A percentile compares a stretch with the other conserved stretches of the same genome.
These are phyloP conservation scores for Leccinum subrobustum DNA, from an alignment of 1,284 basidiomycete genomes.

Conservation along the genomic window DNA sequence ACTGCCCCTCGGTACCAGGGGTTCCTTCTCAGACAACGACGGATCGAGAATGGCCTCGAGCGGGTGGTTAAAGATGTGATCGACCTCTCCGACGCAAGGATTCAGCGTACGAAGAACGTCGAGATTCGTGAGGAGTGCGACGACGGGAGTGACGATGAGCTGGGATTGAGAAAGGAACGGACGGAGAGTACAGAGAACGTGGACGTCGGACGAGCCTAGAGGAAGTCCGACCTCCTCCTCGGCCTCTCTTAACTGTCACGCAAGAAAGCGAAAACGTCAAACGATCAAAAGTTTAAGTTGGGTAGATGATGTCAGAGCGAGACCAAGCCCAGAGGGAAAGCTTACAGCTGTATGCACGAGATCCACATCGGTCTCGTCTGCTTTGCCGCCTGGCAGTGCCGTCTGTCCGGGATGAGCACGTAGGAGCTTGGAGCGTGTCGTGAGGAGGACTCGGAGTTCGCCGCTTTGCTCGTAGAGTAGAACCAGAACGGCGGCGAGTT, in stretches of 20 bases:
- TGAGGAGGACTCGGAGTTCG: conserved; percentile 73
- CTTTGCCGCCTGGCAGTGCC: conserved; percentile 82
- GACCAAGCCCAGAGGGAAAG: not conserved
- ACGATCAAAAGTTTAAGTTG: not conserved
- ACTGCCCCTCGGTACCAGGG: conserved; percentile 54
- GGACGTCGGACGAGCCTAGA: conserved; percentile 51
- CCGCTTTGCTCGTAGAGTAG: conserved; percentile 70
- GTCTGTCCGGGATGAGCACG: conserved; percentile 75
- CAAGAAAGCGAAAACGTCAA: not conserved
- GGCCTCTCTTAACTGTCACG: conserved; percentile 70
- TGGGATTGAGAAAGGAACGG: conserved; percentile 69
- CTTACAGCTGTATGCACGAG: conserved; percentile 74
- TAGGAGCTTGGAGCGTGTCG: conserved; percentile 77
- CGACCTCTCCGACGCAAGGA: conserved; percentile 69
- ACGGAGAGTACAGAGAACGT: conserved; percentile 63
- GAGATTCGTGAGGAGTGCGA: conserved; percentile 63
- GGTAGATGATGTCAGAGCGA: not conserved
- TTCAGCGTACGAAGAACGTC: conserved; percentile 49
- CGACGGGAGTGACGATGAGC: conserved; percentile 68
- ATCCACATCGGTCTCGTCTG: conserved; percentile 64
- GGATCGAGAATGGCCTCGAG: conserved; percentile 71
- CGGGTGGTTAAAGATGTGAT: conserved; percentile 76
- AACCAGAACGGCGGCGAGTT: conserved; percentile 75
- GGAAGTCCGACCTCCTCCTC: conserved; percentile 79
- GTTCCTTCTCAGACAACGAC: conserved; percentile 40